Percentiles rank a stretch among this genome's conserved stretches.
phyloP scores from a whole-genome alignment of 768 basidiomycete genomes.

The Candolleomyces efflorescens region DNA sequence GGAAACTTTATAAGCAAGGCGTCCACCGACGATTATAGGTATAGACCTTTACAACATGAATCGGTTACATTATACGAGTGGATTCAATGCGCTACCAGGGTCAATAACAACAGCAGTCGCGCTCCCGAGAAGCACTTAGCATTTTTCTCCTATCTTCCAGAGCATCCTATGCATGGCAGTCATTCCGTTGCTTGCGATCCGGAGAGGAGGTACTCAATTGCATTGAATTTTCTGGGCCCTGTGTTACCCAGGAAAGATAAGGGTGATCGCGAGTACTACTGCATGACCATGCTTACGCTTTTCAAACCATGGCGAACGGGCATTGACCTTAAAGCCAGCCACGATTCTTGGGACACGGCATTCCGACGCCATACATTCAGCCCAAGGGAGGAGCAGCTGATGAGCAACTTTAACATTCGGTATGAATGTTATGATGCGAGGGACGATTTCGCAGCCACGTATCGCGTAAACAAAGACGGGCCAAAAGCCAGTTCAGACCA shows the following conservation, averaged over 20 bases:
- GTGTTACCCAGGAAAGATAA: conserved; percentile 21
- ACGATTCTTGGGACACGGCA: conserved; percentile 14
- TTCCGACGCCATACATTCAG: conserved; percentile 11
- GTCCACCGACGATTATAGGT: no score
- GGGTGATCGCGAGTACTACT: background rate
- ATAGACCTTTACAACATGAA: no score
- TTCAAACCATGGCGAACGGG: conserved; percentile 4
- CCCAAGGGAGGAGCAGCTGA: conserved; percentile 9
- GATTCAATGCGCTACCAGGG: no score
- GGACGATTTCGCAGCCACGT: conserved; percentile 18
- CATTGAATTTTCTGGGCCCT: conserved; percentile 23
- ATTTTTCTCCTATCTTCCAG: no score
- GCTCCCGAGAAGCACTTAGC: no score
- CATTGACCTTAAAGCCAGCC: conserved; percentile 13
- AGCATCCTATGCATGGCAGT: background rate
- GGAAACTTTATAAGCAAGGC: no score
- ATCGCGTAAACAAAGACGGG: conserved; percentile 10
- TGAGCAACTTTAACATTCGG: conserved; percentile 18
- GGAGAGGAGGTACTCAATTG: background rate
- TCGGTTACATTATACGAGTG: no score
- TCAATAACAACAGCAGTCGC: no score
- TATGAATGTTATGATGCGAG: conserved; percentile 22
- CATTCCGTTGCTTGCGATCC: background rate
- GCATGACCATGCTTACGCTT: conserved; percentile 1
- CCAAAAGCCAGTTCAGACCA: background rate